Base-by-base conservation (phyloP, 441 rosid genomes). In the Dalechampia spathulata region DNA sequence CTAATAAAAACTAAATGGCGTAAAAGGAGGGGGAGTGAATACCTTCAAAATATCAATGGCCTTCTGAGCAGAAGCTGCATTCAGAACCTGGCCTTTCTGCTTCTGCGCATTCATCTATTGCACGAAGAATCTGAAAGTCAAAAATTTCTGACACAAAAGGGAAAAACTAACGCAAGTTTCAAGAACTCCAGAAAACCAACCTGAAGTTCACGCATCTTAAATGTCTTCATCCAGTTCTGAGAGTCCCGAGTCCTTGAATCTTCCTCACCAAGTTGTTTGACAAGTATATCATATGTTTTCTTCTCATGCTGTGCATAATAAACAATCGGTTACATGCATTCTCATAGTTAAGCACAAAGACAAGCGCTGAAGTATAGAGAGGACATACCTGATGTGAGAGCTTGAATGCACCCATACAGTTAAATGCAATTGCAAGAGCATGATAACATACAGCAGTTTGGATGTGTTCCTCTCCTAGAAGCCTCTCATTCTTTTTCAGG, bases 371-470 rank as follows among this genome's bases (percentile, higher is more conserved):
- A n/a, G 14, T 19, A 23, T 13, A 41, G 21, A 40, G n/a, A n/a
- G 48, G 47, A 38, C 16, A 25, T 83, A 69, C 99, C 98, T 95
- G 99, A 72, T 89, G 89, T 40, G 99, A 95, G 62, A 95, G 95
- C 75, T 91, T 95, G 75, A 76, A 95, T 67, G 93, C 87, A 1
- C 98, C 98, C 96, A 91, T 92, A 70, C 97, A 91, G 58, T 87
- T 95, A 62, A 78, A 95, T 22, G 98, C 99, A 68, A 95, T 92
- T 23, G 99, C 99, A 70, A 95, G 98, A 47, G 98, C 98, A 70
- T 95, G 99, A 67, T 91, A 95, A 82, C 98, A 95, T 26, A 95
- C 97, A 21, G 99, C 99, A 62, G 99, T 95, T 60, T 91, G 99
- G 63, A 95, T 85, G 70, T 95, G 99, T 36, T 91, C 98, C 67